These are phyloP conservation scores for Carex kokanica DNA, from an alignment of 176 grass and related monocot species.

Conservation along the genomic window DNA sequence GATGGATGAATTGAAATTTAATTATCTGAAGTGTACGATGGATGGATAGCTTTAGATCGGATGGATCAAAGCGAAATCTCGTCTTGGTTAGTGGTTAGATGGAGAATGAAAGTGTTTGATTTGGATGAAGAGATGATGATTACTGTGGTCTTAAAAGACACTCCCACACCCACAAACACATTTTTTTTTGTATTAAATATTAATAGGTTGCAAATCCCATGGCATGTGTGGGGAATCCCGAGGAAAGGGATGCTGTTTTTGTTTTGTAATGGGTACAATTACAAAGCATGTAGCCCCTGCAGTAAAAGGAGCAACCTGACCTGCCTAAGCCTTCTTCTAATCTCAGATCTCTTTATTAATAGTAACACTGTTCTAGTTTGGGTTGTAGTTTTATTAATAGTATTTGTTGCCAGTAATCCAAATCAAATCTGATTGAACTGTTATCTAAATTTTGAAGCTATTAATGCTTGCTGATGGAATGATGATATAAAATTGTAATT, in stretches of 20 bases:
- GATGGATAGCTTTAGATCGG: slow-evolving; percentile 18
- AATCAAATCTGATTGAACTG: neutral
- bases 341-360: too few species aligned
- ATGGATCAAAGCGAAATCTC: slow-evolving; percentile 34
- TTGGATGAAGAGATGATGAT: slow-evolving; percentile 53
- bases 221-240: slow-evolving; percentile 34
- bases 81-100: slow-evolving; percentile 50
- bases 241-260: slow-evolving; percentile 24
- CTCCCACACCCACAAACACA: slow-evolving; percentile 12
- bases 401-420: neutral
- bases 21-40: slow-evolving; percentile 11
- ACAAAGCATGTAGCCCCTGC: slow-evolving; percentile 19
- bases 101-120: neutral
- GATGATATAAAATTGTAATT: neutral
- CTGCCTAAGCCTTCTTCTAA: slow-evolving; percentile 10
- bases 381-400: too few species aligned
- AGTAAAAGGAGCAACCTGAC: slow-evolving; percentile 8
- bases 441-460: neutral
- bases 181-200: neutral
- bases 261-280: slow-evolving; percentile 32
- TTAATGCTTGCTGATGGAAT: neutral
- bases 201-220: slow-evolving; percentile 27
- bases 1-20: too few species aligned
- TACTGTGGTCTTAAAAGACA: slow-evolving; percentile 43
- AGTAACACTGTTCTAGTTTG: too few species aligned